Evolutionary conservation across 2,329 filamentous ascomycete genomes (phyloP).

Genomic region (Stromatinia cepivora): DNA sequence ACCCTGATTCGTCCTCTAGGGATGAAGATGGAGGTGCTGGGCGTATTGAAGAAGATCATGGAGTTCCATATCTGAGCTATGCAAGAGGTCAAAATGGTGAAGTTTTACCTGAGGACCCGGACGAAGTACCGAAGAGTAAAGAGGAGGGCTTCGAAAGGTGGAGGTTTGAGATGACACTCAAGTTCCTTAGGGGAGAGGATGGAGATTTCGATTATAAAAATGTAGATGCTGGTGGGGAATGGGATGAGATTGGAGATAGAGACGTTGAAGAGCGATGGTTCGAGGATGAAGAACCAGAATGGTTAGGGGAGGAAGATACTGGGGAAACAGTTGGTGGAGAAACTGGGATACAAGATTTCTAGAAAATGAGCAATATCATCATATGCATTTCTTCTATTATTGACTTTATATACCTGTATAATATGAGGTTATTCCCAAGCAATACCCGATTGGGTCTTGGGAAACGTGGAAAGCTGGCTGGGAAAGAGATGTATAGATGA

Average conservation of each 20-base stretch:
- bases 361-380: constrained; percentile 11
- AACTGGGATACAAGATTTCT: constrained; percentile 43
- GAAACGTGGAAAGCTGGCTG: neutral
- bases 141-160: constrained; percentile 41
- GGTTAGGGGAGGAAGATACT: constrained; percentile 32
- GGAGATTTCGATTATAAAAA: constrained; percentile 40
- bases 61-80: constrained; percentile 35
- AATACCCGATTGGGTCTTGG: neutral
- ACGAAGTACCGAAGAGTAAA: constrained; percentile 38
- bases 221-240: constrained; percentile 41
- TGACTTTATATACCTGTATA: neutral
- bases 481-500: neutral
- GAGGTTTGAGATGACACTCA: constrained; percentile 41
- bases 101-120: constrained; percentile 39
- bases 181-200: constrained; percentile 41
- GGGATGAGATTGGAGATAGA: constrained; percentile 39
- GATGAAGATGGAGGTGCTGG: neutral
- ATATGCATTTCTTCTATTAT: neutral
- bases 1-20: constrained; percentile 19
- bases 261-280: constrained; percentile 42
- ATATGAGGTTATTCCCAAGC: neutral
- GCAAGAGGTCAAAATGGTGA: constrained; percentile 34
- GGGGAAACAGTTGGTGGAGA: constrained; percentile 35
- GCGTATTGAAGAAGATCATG: constrained; percentile 16
- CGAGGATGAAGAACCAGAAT: constrained; percentile 42